Conservation (phyloP, 441 rosid genomes). For the Populus hybrid region DNA sequence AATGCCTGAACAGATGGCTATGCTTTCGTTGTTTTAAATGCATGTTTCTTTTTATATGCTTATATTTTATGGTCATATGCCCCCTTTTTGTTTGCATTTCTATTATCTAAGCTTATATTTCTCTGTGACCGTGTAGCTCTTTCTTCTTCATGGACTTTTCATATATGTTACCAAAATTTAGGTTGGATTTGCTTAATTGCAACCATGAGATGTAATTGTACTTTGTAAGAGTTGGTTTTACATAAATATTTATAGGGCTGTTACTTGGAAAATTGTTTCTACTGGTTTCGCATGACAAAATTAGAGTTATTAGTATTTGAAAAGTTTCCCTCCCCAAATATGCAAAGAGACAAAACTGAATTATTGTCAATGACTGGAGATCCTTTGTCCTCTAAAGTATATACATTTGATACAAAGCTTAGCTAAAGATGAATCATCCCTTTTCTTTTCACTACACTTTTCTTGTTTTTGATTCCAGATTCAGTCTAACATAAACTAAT, state of each 20-base stretch:
- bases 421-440: not conserved
- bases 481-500: not conserved
- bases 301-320: not conserved
- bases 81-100: not conserved
- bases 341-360: not conserved
- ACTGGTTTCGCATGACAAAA: not conserved
- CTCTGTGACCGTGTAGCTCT: not conserved
- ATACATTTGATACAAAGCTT: not conserved
- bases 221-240: not conserved
- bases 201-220: not conserved
- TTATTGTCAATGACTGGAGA: not conserved
- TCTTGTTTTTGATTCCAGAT: not conserved
- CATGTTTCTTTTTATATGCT: not conserved
- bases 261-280: not conserved
- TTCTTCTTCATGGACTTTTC: not conserved
- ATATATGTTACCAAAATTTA: not conserved
- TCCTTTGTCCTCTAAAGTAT: not conserved
- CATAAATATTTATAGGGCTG: not conserved
- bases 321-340: not conserved
- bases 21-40: not conserved
- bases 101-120: not conserved
- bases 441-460: not conserved
- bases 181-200: not conserved
- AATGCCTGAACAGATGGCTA: not conserved
- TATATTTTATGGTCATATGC: not conserved